A percentile compares a stretch with the other conserved stretches of the same genome.
These are phyloP conservation scores for Isatis tinctoria DNA, from an alignment of 345 rosid species.

Conservation along the genomic window DNA sequence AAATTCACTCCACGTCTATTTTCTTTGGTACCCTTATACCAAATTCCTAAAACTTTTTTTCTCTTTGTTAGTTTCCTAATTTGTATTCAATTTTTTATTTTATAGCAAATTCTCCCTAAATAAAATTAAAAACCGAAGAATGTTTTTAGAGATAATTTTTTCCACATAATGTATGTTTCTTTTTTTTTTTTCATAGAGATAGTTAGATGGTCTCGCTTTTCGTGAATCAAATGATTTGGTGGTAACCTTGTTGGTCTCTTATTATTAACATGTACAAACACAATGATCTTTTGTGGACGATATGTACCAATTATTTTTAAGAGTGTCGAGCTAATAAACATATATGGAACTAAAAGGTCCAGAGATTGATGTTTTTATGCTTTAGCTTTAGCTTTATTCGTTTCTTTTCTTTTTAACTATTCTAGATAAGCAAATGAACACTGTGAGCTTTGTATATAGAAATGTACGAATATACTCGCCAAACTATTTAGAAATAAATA, in stretches of 20 bases:
- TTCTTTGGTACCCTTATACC: too few species aligned
- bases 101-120: too few species aligned
- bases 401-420: background rate
- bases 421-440: background rate
- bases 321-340: background rate
- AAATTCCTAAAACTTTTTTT: too few species aligned
- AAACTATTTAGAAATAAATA: background rate
- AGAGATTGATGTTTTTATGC: background rate
- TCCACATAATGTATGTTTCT: background rate
- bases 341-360: background rate
- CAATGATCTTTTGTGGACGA: background rate
- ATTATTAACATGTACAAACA: background rate
- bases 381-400: conserved; percentile 3
- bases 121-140: background rate
- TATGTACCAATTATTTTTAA: background rate
- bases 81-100: too few species aligned
- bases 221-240: conserved; percentile 14
- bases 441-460: background rate
- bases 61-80: too few species aligned
- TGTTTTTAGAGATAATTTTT: background rate
- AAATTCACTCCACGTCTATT: too few species aligned
- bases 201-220: conserved; percentile 7
- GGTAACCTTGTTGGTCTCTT: background rate
- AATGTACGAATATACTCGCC: background rate
- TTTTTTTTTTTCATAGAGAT: background rate